Base-by-base conservation (phyloP, 208 protist genomes). In the Trypanosoma brucei region DNA sequence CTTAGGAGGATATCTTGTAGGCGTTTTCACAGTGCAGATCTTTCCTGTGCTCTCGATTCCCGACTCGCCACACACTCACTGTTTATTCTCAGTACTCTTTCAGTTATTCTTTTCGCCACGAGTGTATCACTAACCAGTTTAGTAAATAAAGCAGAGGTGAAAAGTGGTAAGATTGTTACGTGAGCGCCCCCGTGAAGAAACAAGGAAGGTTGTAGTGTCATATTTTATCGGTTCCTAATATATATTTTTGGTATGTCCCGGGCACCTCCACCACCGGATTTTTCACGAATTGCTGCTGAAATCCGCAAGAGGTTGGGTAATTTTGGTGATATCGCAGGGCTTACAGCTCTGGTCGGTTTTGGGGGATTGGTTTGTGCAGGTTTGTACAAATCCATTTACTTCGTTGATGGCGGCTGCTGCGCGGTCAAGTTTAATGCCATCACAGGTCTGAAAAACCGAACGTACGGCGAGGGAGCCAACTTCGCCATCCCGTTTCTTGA, bases 341-440 rank as follows among this genome's bases (percentile, higher is more conserved):
- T 91, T 39, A 67, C 74, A 7, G 75, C 83, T 36, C 65, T 91
- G 14, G 53, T 83, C 6, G 78, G 79, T 9, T 44, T 92, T n/a
- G 73, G 74, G 7, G 65, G 71, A 22, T 58, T 86, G 45, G 74
- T 74, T 49, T 67, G 74, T 31, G 86, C 86, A 52, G 81, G 68
- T 14, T 69, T 91, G 31, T 94, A 92, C 79, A 88, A 95, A 64
- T 93, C 87, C 31, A 68, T 98, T 50, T 97, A 84, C 82, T 95
- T 96, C 72, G 98, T 99, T 39, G 95, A 98, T 37, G 97, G 94
- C 76, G 98, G 97, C 52, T 97, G 93, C 70, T 89, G 96, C 51
- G 97, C 97, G 22, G 88, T 99, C 42, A 97, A 99, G 65, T 99
- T 98, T 78, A 98, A 98, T 78, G 83, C 94, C 70, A 81, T 98